These are phyloP conservation scores for Talaromyces nanjingensis DNA, from an alignment of 495 filamentous ascomycete genomes.

Conservation along the genomic window DNA sequence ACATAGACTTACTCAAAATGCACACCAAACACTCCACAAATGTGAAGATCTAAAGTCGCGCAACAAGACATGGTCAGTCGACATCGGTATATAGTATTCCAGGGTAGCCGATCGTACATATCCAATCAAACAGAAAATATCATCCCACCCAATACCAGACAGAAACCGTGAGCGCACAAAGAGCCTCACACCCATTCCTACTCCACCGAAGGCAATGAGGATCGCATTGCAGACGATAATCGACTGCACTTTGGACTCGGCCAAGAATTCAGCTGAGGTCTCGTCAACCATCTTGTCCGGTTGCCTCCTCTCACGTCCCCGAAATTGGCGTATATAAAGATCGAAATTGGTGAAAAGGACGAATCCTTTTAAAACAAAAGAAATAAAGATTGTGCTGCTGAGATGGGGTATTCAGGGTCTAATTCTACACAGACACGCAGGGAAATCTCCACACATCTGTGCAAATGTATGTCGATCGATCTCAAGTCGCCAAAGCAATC, in stretches of 20 bases:
- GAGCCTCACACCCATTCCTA: conserved; percentile 13
- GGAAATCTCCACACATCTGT: background rate
- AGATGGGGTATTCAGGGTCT: background rate
- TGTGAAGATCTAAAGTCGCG: conserved; percentile 14
- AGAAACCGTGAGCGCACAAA: conserved; percentile 18
- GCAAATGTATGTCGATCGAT: background rate
- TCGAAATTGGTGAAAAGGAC: background rate
- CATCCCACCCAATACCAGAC: conserved; percentile 16
- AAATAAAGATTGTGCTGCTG: background rate
- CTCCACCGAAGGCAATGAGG: conserved; percentile 13
- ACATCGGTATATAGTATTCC: background rate
- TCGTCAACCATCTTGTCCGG: background rate
- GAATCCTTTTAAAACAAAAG: background rate
- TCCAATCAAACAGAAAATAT: conserved; percentile 15
- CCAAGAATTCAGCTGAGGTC: conserved; percentile 12
- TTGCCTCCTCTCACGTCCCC: background rate
- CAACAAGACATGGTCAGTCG: background rate
- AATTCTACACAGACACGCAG: background rate
- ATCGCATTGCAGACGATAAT: conserved; percentile 17
- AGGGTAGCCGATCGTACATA: conserved; percentile 12
- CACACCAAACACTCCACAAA: conserved; percentile 13
- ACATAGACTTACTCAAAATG: conserved; percentile 15
- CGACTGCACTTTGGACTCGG: conserved; percentile 13
- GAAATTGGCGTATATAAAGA: background rate
- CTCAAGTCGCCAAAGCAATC: background rate